Evolutionary conservation across 2,329 filamentous ascomycete genomes (phyloP), one percentile per base, ranked within the genome.

Genomic region (Xylariomycetidae sp.): DNA sequence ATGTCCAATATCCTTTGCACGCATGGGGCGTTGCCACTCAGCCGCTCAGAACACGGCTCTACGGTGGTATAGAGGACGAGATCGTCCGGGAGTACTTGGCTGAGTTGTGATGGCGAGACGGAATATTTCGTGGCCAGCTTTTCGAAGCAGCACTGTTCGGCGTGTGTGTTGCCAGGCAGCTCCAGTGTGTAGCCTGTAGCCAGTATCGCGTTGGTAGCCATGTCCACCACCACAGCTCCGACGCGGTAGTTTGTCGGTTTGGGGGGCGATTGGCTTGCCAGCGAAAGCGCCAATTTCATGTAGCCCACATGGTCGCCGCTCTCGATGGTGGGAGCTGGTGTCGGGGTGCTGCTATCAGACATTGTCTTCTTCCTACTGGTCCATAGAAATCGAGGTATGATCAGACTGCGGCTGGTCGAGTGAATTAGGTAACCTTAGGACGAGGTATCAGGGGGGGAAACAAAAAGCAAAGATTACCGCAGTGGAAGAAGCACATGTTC

Each of bases 211-310:
- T 78, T 70, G 22, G 65, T 69, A 25, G 61, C 60, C 10, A 68
- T 57, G 37, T 78, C 69, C 14, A 92, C 71, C 24, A 96, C 70
- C n/a, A 95, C 60, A n/a, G 92, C 92, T 25, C 92, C 92, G 15
- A 98, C 89, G 39, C 90, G 79, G 65, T 88, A 98, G 59, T 96
- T 96, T 32, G 86, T 88, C 3, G 89, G 83, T 50, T 83, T 88
- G 18, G 87, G 86, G 2, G 86, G 85, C 9, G 89, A 94, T 43
- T 82, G 74, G 22, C 73, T 70, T 10, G 92, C 89, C 42, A 88
- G 70, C n/a, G 71, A 63, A 37, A 96, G 74, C 23, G 87, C 87
- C 35, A 82, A 65, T 34, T 67, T 72, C 67, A 96, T 83, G 54
- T 65, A 65, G 2, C 53, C 59, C 30, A 54, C 52, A 52, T 76